Evolutionary conservation across 345 rosid genomes (phyloP).

Genomic region (Eucalyptus camaldulensis): DNA sequence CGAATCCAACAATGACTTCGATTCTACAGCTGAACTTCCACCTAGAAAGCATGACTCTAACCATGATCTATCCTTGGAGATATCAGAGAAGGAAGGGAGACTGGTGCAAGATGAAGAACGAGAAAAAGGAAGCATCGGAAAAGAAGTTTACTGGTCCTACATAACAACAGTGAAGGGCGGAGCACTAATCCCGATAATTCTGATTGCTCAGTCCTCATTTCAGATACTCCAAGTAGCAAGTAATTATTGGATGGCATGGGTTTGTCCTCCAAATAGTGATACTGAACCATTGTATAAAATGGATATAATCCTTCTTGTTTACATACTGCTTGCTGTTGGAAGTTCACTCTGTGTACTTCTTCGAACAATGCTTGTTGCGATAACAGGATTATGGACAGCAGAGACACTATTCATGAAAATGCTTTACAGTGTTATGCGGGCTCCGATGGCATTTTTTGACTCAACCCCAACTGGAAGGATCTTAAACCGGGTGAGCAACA

Average conservation of each 20-base stretch:
- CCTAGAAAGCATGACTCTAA: slow-evolving; percentile 33
- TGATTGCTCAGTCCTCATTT: slow-evolving; percentile 79
- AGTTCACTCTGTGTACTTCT: slow-evolving; percentile 65
- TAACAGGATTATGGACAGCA: slow-evolving; percentile 70
- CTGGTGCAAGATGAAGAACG: slow-evolving; percentile 89
- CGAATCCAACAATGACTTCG: slow-evolving; percentile 16
- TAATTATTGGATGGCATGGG: slow-evolving; percentile 97
- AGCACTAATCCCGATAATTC: slow-evolving; percentile 53
- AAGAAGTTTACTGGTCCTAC: slow-evolving; percentile 79
- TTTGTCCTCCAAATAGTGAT: slow-evolving; percentile 60
- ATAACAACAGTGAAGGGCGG: slow-evolving; percentile 65
- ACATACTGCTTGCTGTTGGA: slow-evolving; percentile 49
- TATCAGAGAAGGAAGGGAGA: slow-evolving; percentile 51
- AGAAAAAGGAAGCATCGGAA: slow-evolving; percentile 85
- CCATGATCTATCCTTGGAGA: slow-evolving; percentile 43
- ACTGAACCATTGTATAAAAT: slow-evolving; percentile 31
- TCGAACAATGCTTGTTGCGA: slow-evolving; percentile 52
- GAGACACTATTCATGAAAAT: slow-evolving; percentile 64
- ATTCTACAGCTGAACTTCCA: slow-evolving; percentile 19
- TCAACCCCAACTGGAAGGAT: slow-evolving; percentile 96
- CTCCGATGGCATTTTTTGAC: slow-evolving; percentile 94
- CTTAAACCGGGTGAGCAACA: slow-evolving; percentile 64
- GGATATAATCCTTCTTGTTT: slow-evolving; percentile 55
- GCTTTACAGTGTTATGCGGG: slow-evolving; percentile 58
- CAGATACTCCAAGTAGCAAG: slow-evolving; percentile 77